Base-by-base conservation (phyloP, 1,284 basidiomycete species). In the Austropuccinia psidii region DNA sequence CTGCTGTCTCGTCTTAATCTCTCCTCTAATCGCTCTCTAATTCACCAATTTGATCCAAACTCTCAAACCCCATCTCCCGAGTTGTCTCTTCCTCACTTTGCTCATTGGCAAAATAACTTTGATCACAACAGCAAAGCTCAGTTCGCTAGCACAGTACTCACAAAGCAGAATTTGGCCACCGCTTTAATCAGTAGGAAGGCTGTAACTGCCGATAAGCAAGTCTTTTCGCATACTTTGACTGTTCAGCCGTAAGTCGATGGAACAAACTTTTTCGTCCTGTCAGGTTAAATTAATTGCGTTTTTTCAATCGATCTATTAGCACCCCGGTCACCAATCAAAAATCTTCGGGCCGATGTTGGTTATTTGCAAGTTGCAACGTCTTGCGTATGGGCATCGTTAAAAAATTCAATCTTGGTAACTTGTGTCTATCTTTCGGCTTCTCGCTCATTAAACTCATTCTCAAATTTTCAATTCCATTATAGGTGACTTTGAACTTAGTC, bases 261-360 rank as follows among this genome's bases (percentile, higher is more conserved):
- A n/a, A n/a, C n/a, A n/a, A n/a, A n/a, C n/a, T n/a, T n/a, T n/a
- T n/a, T n/a, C n/a, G n/a, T n/a, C n/a, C n/a, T n/a, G n/a, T n/a
- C n/a, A n/a, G n/a, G 69, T 11, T 41, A 31, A n/a, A 55, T 43
- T 39, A 29, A 27, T 24, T 49, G n/a, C 21, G 60, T 47, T 43
- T 29, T 19, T 58, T 4, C 6, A 29, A 19, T 24, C 24, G 15
- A 33, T 27, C 15, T 13, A 17, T 19, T 29, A 86, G 90, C 3
- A 86, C 85, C 6, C 91, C 91, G 1, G 84, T 95, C 73, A 93
- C 91, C 39, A 89, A 91, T 82, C 94, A 97, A 85, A 90, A 87
- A 82, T 87, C 84, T 77, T 89, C 87, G 47, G 93, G 93, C 0
- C 84, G 93, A 49, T 96, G 93, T 83, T 96, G 93, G 93, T 84